Evolutionary conservation across 352 stramenopile genomes (phyloP), one percentile per base, ranked within the genome.

Genomic region (Globisporangium mamillatum): DNA sequence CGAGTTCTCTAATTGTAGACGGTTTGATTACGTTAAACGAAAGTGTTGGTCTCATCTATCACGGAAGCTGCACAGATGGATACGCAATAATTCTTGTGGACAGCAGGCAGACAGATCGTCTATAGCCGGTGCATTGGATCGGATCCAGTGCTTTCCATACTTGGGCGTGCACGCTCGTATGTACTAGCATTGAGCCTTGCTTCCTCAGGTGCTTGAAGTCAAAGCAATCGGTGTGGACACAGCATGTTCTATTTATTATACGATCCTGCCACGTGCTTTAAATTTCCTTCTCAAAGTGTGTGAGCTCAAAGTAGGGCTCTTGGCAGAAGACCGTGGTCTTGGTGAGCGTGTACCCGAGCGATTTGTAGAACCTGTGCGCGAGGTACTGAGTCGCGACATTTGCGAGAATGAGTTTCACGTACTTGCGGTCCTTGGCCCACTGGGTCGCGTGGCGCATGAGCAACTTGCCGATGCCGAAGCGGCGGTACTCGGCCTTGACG

Each of bases 201-300:
- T 32, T 32, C 29, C 0, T 32, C 29, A 32, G 29, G 29, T 32
- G 29, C 29, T 32, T 32, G 29, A 32, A 32, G 29, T 32, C 29
- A 32, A 46, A 46, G 38, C 38, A 46, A 46, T 46, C 38, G 12
- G 3, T 20, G 12, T 46, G 36, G 10, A 18, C 12, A 46, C 12
- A 46, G 12, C 38, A 44, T 61, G 29, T 24, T 61, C 41, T 44
- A 34, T 60, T 27, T 22, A 46, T 18, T 46, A 46, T 46, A 46
- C 12, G 36, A 44, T 14, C 38, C 14, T 20, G 38, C 38, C 38
- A 46, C 14, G 2, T 20, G 14, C 2, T 9, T 68, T 32, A 68
- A 20, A 63, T 36, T 18, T 63, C 22, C 54, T 79, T 79, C 34
- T 71, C 70, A 58, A 71, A 75, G 22, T 72, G 25, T 25, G 74